These are phyloP conservation scores for Pseudozyma hubeiensis DNA, from an alignment of 1,284 basidiomycete species.

Conservation along the genomic window DNA sequence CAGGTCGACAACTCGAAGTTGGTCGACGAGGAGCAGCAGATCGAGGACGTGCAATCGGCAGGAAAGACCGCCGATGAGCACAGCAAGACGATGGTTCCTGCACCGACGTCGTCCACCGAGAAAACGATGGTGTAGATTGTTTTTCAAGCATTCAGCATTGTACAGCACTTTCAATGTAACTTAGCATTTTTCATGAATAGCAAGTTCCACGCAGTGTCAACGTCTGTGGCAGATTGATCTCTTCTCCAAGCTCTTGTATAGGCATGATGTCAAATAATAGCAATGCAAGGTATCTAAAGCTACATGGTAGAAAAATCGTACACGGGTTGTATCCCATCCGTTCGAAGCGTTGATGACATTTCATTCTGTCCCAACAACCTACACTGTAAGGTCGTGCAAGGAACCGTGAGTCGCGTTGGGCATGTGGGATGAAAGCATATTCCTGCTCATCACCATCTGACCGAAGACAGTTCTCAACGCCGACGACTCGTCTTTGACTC, in stretches of 20 bases:
- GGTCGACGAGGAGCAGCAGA: constrained; percentile 41
- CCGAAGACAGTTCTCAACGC: constrained; percentile 74
- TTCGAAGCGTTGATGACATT: no score
- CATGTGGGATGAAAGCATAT: constrained; percentile 81
- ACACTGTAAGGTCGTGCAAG: constrained; percentile 37
- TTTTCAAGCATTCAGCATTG: background rate
- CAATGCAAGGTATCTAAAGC: no score
- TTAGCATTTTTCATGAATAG: constrained; percentile 9
- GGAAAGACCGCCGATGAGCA: constrained; percentile 12
- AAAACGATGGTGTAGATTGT: constrained; percentile 15
- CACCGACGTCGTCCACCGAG: constrained; percentile 27
- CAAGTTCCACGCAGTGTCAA: background rate
- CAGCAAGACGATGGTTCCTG: constrained; percentile 37
- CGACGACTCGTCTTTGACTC: constrained; percentile 20
- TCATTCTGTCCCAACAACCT: background rate
- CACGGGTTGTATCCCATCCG: no score
- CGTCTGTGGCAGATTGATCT: background rate
- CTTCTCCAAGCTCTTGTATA: no score
- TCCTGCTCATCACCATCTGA: constrained; percentile 81
- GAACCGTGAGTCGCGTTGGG: constrained; percentile 71
- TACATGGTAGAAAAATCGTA: no score
- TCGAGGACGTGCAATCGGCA: constrained; percentile 2
- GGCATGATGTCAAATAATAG: no score
- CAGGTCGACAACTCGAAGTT: constrained; percentile 20
- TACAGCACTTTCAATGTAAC: constrained; percentile 8